A percentile compares a stretch with the other conserved stretches of the same genome.
Conservation (phyloP, 768 basidiomycete species). For the Russula emetica region DNA sequence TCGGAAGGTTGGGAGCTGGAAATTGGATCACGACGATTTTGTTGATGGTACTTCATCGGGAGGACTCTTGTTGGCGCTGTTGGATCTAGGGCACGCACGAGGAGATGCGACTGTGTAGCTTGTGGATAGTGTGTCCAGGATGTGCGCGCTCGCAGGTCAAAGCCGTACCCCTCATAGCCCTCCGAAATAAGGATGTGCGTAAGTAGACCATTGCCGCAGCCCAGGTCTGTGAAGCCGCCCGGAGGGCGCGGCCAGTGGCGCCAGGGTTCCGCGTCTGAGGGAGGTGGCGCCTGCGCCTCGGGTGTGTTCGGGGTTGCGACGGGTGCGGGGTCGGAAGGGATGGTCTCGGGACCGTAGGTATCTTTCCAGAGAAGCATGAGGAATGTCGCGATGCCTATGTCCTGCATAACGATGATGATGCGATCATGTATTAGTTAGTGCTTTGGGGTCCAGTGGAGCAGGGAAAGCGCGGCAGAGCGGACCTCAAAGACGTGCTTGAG, state of each 20-base stretch:
- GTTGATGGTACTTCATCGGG: neutral
- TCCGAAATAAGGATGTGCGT: slow-evolving; percentile 81
- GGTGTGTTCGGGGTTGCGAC: neutral
- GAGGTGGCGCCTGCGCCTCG: neutral
- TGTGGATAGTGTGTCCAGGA: slow-evolving; percentile 81
- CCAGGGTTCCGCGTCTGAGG: slow-evolving; percentile 47
- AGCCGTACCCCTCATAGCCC: slow-evolving; percentile 79
- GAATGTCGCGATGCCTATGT: slow-evolving; percentile 92
- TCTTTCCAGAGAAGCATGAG: slow-evolving; percentile 88
- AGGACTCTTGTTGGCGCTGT: slow-evolving; percentile 27
- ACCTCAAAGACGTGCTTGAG: slow-evolving; percentile 90
- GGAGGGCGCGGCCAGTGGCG: slow-evolving; percentile 71
- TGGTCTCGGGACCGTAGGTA: slow-evolving; percentile 42
- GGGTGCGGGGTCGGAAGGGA: neutral
- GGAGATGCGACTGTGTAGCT: slow-evolving; percentile 54
- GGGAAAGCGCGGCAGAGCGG: slow-evolving; percentile 15
- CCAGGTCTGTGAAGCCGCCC: slow-evolving; percentile 86
- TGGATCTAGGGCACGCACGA: slow-evolving; percentile 71
- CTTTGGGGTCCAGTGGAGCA: too few species aligned
- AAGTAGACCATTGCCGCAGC: slow-evolving; percentile 92
- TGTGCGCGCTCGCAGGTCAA: slow-evolving; percentile 79
- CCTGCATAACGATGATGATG: slow-evolving; percentile 42
- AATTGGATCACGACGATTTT: neutral
- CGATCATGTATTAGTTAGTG: neutral
- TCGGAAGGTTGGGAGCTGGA: neutral